Evolutionary conservation across 306 rosid species (phyloP), one percentile per base, ranked within the genome.

Genomic region (Ormosia emarginata): DNA sequence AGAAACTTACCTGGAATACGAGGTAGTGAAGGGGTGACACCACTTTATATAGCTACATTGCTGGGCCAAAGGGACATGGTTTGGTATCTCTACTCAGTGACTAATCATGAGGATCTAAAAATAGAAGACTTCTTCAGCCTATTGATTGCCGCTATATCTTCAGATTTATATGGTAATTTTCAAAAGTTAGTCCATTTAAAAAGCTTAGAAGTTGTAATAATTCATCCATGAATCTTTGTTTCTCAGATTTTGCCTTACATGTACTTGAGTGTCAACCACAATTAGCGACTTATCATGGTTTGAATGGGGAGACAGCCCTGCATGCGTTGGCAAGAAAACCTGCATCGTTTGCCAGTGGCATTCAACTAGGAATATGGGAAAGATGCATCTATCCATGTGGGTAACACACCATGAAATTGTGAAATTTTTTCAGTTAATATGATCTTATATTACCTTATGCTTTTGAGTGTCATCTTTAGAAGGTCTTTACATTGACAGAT

Each of bases 11-110:
- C 76, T 49, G 46, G 32, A 14, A 71, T 71, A 49, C 61, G 76
- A 50, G 76, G 76, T 32, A 71, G 76, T n/a, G 76, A 71, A 71
- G 62, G 76, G 14, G 76, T 71, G 46, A 71, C 76, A 71, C 76
- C 76, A 32, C 46, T 71, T 71, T 71, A 71, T 33, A 49, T 71
- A 30, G 76, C 76, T n/a, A 71, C 76, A 32, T 71, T 71, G 32
- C 44, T 71, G n/a, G 76, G 76, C 14, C 76, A 71, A 32, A 49
- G 62, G 33, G 62, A 71, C 44, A 71, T 71, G 76, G 76, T 71
- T 50, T 71, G 76, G 76, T 71, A 71, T 71, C 76, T 71, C 14
- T 49, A 49, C 18, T 71, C 76, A 14, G 76, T 49, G 62, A 71
- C 76, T 4, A 15, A 71, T 71, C 62, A 33, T 7, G 46, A 71